Base-by-base conservation (phyloP, 306 rosid genomes). In the Phaseolus lunatus region DNA sequence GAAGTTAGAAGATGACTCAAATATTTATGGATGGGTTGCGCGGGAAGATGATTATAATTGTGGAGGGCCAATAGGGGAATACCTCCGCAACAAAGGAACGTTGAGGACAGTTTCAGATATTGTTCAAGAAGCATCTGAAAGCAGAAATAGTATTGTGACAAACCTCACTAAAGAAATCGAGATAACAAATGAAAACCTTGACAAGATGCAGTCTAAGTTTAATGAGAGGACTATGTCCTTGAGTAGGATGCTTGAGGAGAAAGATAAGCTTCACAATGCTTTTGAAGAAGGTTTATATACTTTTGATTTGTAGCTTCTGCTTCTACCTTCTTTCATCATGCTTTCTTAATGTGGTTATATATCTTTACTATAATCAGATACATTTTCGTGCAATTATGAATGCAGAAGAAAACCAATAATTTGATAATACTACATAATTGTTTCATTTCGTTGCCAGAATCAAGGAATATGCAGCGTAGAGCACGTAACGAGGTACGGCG, bases 21-120 rank as follows among this genome's bases (percentile, higher is more conserved):
- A 74, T 53, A 81, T 88, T 54, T 95, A 82, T 85, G 97, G 99
- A 72, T 95, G 99, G 99, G 69, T 88, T 76, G 99, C 99, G 0
- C 96, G 97, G 29, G 89, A 88, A 70, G 93, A 87, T 79, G 99
- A 95, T 70, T 92, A 82, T 65, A 65, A 48, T 9, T 83, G 91
- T 47, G 80, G 73, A 41, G 99, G 94, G 53, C 83, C 81, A 5
- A 86, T 92, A 19, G 99, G 99, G 73, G 90, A 85, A 67, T 95
- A 87, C 84, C 97, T 92, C 35, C 94, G 93, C 61, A 69, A 69
- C 80, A 89, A 86, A 69, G 97, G 99, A 75, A 85, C 80, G 80
- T 78, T 95, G 82, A 88, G 92, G 85, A 92, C 97, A 3, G 68
- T 95, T 56, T 85, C 96, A 2, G 97, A 89, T 71, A 86, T 95